A percentile compares a stretch with the other conserved stretches of the same genome.
Conservation (phyloP, 192 early-diverging fungal genomes). For the Spizellomyces punctatus region DNA sequence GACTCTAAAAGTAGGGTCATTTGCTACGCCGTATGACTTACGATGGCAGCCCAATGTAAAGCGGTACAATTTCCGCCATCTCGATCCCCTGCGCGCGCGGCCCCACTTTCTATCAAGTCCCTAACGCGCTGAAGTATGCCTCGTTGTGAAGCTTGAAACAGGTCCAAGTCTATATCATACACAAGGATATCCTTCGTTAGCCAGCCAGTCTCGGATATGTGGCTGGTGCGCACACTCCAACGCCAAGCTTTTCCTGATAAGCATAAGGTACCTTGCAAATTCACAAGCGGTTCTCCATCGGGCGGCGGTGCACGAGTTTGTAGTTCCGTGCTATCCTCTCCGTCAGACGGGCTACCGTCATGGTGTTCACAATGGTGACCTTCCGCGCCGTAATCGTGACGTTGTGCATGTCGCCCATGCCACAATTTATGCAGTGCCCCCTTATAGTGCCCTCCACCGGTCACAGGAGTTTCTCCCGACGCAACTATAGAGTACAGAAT, state of each 20-base stretch:
- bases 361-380: too few species aligned
- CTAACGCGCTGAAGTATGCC: conserved; percentile 63
- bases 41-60: conserved; percentile 84
- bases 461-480: conserved; percentile 2
- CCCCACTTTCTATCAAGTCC: conserved; percentile 60
- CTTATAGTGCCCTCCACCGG: background rate
- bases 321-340: too few species aligned
- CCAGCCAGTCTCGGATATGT: too few species aligned
- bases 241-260: too few species aligned
- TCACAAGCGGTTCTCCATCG: too few species aligned
- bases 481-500: background rate
- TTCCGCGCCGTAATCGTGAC: background rate
- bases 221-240: too few species aligned
- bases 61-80: conserved; percentile 76
- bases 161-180: conserved; percentile 32
- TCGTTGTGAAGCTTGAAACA: conserved; percentile 75
- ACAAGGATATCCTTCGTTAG: too few species aligned
- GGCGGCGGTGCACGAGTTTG: too few species aligned
- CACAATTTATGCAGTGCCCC: conserved; percentile 1
- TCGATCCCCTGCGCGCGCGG: conserved; percentile 46
- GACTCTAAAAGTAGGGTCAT: too few species aligned
- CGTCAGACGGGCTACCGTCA: too few species aligned
- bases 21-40: conserved; percentile 11
- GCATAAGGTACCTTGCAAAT: too few species aligned
- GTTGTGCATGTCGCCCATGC: background rate